Conservation (phyloP, 2,329 filamentous ascomycete species). For the Madurella mycetomatis region DNA sequence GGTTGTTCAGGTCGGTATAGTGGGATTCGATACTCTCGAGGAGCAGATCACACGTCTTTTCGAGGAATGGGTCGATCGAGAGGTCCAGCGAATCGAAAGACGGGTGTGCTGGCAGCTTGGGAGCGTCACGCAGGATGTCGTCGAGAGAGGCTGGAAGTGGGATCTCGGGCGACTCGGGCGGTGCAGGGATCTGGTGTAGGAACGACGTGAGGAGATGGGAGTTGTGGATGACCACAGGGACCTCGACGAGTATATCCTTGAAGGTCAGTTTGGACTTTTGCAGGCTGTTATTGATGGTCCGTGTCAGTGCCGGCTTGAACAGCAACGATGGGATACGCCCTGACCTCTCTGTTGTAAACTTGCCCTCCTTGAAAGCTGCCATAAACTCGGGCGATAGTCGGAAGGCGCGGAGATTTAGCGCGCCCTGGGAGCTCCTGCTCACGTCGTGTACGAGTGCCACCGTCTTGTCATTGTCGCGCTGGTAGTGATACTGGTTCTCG, state of each 20-base stretch:
- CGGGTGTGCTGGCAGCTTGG: slow-evolving; percentile 67
- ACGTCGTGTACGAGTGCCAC: slow-evolving; percentile 92
- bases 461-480: slow-evolving; percentile 87
- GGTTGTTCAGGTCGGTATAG: slow-evolving; percentile 99
- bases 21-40: slow-evolving; percentile 96
- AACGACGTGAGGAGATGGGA: slow-evolving; percentile 94
- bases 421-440: slow-evolving; percentile 88
- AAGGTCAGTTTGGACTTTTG: slow-evolving; percentile 92
- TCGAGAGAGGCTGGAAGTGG: slow-evolving; percentile 74
- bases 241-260: slow-evolving; percentile 88
- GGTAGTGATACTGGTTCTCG: slow-evolving; percentile 97
- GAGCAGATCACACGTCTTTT: slow-evolving; percentile 95
- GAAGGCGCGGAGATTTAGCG: slow-evolving; percentile 85
- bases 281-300: slow-evolving; percentile 52
- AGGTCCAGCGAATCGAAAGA: slow-evolving; percentile 89
- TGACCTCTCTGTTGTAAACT: slow-evolving; percentile 94
- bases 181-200: slow-evolving; percentile 81
- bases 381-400: slow-evolving; percentile 84
- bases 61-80: slow-evolving; percentile 92
- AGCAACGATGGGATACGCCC: slow-evolving; percentile 26
- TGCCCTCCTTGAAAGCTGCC: slow-evolving; percentile 89
- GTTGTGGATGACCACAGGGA: slow-evolving; percentile 89
- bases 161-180: slow-evolving; percentile 61
- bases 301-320: neutral
- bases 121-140: slow-evolving; percentile 65